A percentile compares a stretch with the other conserved stretches of the same genome.
phyloP scores from a whole-genome alignment of 1,284 basidiomycete species.

The Bjerkandera adusta region DNA sequence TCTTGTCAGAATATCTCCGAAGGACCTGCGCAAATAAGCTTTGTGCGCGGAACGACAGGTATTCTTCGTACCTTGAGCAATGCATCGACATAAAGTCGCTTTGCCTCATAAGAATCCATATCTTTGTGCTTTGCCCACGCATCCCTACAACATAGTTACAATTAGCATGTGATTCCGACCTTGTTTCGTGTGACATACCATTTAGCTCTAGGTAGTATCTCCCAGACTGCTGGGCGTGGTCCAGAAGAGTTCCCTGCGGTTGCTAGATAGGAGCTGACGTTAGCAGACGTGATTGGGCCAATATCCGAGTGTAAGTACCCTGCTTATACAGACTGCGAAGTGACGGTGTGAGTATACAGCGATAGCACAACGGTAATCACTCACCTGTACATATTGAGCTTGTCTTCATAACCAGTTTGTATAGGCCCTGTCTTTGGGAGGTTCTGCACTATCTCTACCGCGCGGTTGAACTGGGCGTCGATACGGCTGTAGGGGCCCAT shows the following conservation, averaged over 20 bases:
- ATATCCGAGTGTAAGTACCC: slow-evolving; percentile 46
- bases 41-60: neutral
- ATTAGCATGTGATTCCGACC: slow-evolving; percentile 27
- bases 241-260: slow-evolving; percentile 85
- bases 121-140: slow-evolving; percentile 93
- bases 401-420: slow-evolving; percentile 96
- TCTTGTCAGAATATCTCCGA: slow-evolving; percentile 81
- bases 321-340: slow-evolving; percentile 81
- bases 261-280: slow-evolving; percentile 44
- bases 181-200: slow-evolving; percentile 53
- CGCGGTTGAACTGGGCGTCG: slow-evolving; percentile 86
- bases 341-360: slow-evolving; percentile 9
- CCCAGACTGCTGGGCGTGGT: slow-evolving; percentile 84
- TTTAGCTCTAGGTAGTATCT: slow-evolving; percentile 93
- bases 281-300: slow-evolving; percentile 1
- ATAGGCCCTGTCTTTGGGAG: slow-evolving; percentile 94
- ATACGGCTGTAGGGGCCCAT: slow-evolving; percentile 66
- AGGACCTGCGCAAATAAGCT: slow-evolving; percentile 54
- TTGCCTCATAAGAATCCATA: slow-evolving; percentile 76
- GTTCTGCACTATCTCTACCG: slow-evolving; percentile 90
- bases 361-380: too few species aligned
- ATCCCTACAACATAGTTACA: slow-evolving; percentile 59
- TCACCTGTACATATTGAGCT: slow-evolving; percentile 90
- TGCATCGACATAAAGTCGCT: slow-evolving; percentile 87
- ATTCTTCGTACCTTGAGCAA: slow-evolving; percentile 65